These are phyloP conservation scores for Fusarium tanahbumbuense DNA, from an alignment of 2,329 filamentous ascomycete species.

Conservation along the genomic window DNA sequence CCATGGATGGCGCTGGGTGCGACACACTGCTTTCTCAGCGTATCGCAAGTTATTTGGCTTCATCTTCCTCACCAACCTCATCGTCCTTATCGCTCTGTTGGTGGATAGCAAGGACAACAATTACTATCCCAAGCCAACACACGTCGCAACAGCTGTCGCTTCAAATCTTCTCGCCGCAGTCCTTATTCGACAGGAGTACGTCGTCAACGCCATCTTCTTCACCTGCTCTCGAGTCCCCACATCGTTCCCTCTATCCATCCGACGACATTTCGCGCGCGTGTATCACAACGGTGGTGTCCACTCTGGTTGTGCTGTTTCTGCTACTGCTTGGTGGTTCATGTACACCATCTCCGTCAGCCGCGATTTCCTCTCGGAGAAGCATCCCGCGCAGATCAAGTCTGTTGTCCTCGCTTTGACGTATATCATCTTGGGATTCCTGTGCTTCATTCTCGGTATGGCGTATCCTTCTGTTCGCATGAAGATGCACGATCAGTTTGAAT, in stretches of 20 bases:
- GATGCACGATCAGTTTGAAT: conserved; percentile 73
- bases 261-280: conserved; percentile 55
- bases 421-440: conserved; percentile 34
- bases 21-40: conserved; percentile 26
- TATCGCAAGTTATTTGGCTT: conserved; percentile 34
- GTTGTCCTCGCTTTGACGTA: conserved; percentile 44
- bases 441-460: conserved; percentile 44
- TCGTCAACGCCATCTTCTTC: conserved; percentile 59
- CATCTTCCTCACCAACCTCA: conserved; percentile 28
- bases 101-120: conserved; percentile 12
- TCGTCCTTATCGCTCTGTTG: conserved; percentile 19
- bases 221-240: conserved; percentile 55
- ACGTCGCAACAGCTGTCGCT: conserved; percentile 30
- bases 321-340: conserved; percentile 55
- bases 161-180: conserved; percentile 55
- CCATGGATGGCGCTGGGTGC: conserved; percentile 35
- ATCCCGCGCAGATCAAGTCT: conserved; percentile 13
- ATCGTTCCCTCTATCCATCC: conserved; percentile 56
- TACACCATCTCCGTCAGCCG: conserved; percentile 31
- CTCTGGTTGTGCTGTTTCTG: conserved; percentile 56
- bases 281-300: conserved; percentile 61
- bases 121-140: conserved; percentile 20
- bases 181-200: conserved; percentile 60
- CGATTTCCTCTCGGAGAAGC: conserved; percentile 2
- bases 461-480: conserved; percentile 43